Base-by-base conservation (phyloP, 108 stramenopile genomes). In the Cyclostephanos tholiformis region DNA sequence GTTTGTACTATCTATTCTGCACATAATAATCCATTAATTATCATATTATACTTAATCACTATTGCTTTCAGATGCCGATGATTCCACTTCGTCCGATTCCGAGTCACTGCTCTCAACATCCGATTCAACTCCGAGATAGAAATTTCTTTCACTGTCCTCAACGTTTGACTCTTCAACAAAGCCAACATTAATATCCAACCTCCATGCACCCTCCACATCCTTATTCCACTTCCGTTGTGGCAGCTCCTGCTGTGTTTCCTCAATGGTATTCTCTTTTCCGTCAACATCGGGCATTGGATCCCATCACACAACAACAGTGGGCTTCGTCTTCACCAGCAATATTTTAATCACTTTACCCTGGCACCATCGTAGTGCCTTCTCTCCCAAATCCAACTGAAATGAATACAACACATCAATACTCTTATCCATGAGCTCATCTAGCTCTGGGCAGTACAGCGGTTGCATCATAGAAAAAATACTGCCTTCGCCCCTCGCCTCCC, bases 391-490 rank as follows among this genome's bases (percentile, higher is more conserved):
- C 9, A 64, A 19, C 23, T 41, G 43, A 64, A 64, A 41, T 46
- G 35, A 41, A 26, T 41, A 64, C 30, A 64, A 26, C 41, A 64
- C 63, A 64, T 64, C 63, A 64, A 64, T 64, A 1, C 63, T 38
- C 20, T 43, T 64, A 19, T 30, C 63, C 19, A 64, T 19, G 27
- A 64, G 46, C 19, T 64, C 63, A 64, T 64, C 26, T 14, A 41
- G 22, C 41, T 64, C 39, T 43, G 63, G 63, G 23, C 63, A 19
- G 26, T 44, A 46, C 43, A 64, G 46, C 39, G 63, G 63, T 26
- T 64, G 63, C 63, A 64, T 23, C 63, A 46, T 9, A 38, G 63
- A 64, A 30, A 46, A 41, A 41, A 64, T 64, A 64, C 63, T 64
- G 26, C 63, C 63, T 43, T 64, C 20, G 9, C n/a, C n/a, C n/a